Base-by-base conservation (phyloP, 495 filamentous ascomycete species). In the Neurospora sp. region DNA sequence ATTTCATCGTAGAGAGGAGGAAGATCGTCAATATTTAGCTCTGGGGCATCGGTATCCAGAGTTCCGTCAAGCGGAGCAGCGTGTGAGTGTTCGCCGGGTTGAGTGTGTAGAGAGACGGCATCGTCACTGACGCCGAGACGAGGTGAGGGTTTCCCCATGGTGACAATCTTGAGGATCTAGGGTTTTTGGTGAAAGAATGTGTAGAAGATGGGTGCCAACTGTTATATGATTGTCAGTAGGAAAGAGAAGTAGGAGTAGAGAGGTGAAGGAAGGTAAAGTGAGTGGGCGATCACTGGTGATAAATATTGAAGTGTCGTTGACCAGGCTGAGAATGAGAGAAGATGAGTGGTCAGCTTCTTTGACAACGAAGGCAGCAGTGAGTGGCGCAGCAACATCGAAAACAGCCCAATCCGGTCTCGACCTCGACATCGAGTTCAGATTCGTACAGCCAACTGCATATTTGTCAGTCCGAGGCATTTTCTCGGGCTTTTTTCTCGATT, bases 1-100 rank as follows among this genome's bases (percentile, higher is more conserved):
- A 76, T 76, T 18, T 83, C 82, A 2, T 77, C 74, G 73, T 83
- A 83, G 37, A 82, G 80, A 0, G 82, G 82, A 2, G 80, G 82
- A 18, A 83, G 76, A 44, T 82, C 80, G 70, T 82, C 80, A 46
- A 75, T 42, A 27, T 75, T 71, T 12, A 82, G 73, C 38, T 81
- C 81, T 10, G 80, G 75, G 3, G 76, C 77, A 71, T 83, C 79
- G 27, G 82, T 75, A 72, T 82, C 80, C 37, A 78, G 72, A 37
- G 60, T 74, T 5, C 78, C 78, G 39, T 77, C 72, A 9, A 62
- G 54, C 1, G 23, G 27, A 62, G 3, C 54, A 2, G 27, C 27
- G 27, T 31, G 54, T 8, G 54, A 35, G 14, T 62, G 23, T 62
- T 62, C 14, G 39, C 74, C 69, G 38, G 54, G 41, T 42, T 79